Base-by-base conservation (phyloP, 371 early-diverging fungal species). In the Dinochytrium kinnereticum region DNA sequence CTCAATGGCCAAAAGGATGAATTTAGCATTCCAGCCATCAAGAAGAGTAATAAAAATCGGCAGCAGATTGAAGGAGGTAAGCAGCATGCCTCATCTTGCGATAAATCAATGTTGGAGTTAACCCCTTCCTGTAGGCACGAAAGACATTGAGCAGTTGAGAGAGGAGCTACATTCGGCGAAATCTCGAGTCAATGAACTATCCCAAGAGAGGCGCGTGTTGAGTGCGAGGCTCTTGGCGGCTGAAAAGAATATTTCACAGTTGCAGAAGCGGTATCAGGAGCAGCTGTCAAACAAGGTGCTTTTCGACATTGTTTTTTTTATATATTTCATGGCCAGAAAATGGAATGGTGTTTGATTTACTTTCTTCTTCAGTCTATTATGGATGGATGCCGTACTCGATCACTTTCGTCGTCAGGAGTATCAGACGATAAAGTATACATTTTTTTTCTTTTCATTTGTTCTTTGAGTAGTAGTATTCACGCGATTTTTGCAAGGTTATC, bases 191-290 rank as follows among this genome's bases (percentile, higher is more conserved):
- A 71, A 76, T 44, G 34, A 39, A 19, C 26, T 76, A 28, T 59
- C 44, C 30, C 50, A 76, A 57, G 76, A 76, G 34, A 71, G 68
- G 38, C 66, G 68, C 28, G 15, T 71, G 21, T 37, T 71, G 34
- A 33, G n/a, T n/a, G 36, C 72, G n/a, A 66, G 64, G 26, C 71
- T 76, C 10, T 15, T 33, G 1, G 37, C 55, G 30, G 51, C 67
- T 0, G 76, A 76, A 40, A 66, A 49, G 40, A 71, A 57, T 53
- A 53, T 71, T 64, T 44, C 51, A 38, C 59, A 68, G 21, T 67
- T 71, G 67, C 67, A 72, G 51, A 50, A 72, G 36, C 55, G 72
- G 38, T 76, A 68, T 76, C 72, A 76, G 44, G 76, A 76, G 57
- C 76, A 76, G 33, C 28, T 76, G 33, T 39, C 70, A 38, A 55